Conservation (phyloP, 176 grass and related monocot species). For the Oryza glumipatula region DNA sequence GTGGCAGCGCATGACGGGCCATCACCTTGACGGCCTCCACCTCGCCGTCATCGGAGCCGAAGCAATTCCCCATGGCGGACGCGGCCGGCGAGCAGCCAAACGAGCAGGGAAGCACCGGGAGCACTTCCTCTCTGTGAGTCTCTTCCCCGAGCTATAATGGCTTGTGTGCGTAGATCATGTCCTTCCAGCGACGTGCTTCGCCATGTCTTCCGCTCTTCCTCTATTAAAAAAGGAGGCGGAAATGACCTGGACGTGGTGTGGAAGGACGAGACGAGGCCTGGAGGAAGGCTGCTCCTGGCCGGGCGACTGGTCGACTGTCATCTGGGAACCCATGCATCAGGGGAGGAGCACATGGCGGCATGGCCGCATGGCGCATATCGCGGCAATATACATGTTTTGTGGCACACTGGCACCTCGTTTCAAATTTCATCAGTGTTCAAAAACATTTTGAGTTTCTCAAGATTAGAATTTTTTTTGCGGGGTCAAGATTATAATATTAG, state of each 20-base stretch:
- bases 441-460: too few species aligned
- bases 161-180: neutral
- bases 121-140: neutral
- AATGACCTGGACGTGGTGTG: constrained; percentile 10
- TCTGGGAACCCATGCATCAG: constrained; percentile 25
- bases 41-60: constrained; percentile 45
- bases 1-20: constrained; percentile 36
- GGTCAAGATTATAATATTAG: too few species aligned
- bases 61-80: constrained; percentile 56
- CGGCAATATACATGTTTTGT: neutral
- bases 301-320: neutral
- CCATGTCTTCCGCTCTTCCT: neutral
- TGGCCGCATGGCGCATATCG: neutral
- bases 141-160: neutral
- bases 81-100: neutral
- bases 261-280: neutral
- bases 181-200: constrained; percentile 11
- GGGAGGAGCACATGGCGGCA: constrained; percentile 15
- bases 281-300: constrained; percentile 20
- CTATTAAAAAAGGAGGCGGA: neutral
- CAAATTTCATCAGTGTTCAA: too few species aligned
- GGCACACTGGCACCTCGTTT: neutral
- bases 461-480: too few species aligned
- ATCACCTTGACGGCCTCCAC: constrained; percentile 37
- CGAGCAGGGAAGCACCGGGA: neutral